phyloP scores from a whole-genome alignment of 371 early-diverging fungal species.

The Mucor lusitanicus region DNA sequence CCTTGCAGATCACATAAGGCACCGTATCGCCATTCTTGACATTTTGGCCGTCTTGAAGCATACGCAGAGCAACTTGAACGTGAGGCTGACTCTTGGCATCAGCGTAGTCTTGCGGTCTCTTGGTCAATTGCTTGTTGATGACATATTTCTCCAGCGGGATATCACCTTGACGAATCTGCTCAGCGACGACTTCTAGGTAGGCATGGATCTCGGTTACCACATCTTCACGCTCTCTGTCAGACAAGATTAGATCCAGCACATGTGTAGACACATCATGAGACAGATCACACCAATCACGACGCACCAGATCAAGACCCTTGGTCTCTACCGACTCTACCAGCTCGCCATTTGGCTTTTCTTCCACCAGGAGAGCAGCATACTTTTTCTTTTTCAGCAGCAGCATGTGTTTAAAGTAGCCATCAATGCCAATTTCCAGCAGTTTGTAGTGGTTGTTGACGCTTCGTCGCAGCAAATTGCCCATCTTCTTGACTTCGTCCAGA shows the following conservation, averaged over 20 bases:
- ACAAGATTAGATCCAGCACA: slow-evolving; percentile 80
- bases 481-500: slow-evolving; percentile 75
- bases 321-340: slow-evolving; percentile 77
- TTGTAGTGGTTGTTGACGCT: slow-evolving; percentile 93
- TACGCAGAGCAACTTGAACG: slow-evolving; percentile 92
- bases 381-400: slow-evolving; percentile 99
- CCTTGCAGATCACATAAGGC: slow-evolving; percentile 93
- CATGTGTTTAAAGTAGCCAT: slow-evolving; percentile 94
- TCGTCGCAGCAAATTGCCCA: slow-evolving; percentile 82
- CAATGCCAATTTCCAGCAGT: slow-evolving; percentile 97
- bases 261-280: slow-evolving; percentile 87
- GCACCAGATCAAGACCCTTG: slow-evolving; percentile 98
- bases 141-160: slow-evolving; percentile 87
- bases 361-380: slow-evolving; percentile 91
- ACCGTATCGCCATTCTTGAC: slow-evolving; percentile 92
- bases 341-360: slow-evolving; percentile 66
- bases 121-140: slow-evolving; percentile 95
- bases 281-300: slow-evolving; percentile 98
- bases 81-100: slow-evolving; percentile 94
- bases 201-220: slow-evolving; percentile 77
- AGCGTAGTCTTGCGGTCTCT: slow-evolving; percentile 91
- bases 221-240: slow-evolving; percentile 73
- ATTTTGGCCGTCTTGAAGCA: slow-evolving; percentile 73
- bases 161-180: slow-evolving; percentile 71
- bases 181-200: slow-evolving; percentile 70